Percentiles rank a stretch among this genome's conserved stretches.
These are phyloP conservation scores for Eucalyptus leucophloia DNA, from an alignment of 345 rosid genomes.

Conservation along the genomic window DNA sequence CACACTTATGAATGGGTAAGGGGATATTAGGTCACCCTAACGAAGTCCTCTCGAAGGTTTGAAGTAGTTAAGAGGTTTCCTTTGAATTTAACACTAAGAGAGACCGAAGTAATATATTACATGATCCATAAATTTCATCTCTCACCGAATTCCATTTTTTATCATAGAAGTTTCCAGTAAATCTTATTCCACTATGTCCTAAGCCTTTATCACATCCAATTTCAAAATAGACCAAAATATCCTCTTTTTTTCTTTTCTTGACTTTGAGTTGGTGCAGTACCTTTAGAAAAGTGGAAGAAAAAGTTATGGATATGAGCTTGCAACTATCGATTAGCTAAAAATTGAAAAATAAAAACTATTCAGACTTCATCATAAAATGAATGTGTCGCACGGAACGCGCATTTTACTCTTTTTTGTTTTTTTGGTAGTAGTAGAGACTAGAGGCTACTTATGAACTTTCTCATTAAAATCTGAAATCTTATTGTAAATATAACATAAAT, in stretches of 20 bases:
- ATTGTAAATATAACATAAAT: not conserved
- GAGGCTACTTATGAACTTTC: not conserved
- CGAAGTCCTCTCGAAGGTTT: not conserved
- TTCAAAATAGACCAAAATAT: not conserved
- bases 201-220: not conserved
- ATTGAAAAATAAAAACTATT: not conserved
- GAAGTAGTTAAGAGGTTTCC: not conserved
- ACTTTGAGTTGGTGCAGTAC: not conserved
- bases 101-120: fast-evolving
- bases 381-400: not conserved
- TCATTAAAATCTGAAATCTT: not conserved
- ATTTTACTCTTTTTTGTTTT: not conserved
- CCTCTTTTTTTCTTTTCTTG: not conserved
- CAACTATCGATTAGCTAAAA: not conserved
- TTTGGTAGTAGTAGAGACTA: not conserved
- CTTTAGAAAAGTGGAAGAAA: too few species aligned
- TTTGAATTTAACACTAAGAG: not conserved
- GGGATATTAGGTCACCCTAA: not conserved
- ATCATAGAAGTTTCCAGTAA: not conserved
- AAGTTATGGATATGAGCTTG: not conserved
- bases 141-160: fast-evolving
- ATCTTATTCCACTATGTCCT: not conserved
- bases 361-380: not conserved
- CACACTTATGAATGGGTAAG: not conserved
- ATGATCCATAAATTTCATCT: not conserved